phyloP scores from a whole-genome alignment of 2,329 filamentous ascomycete species.

The Stachybotrys echinatus region DNA sequence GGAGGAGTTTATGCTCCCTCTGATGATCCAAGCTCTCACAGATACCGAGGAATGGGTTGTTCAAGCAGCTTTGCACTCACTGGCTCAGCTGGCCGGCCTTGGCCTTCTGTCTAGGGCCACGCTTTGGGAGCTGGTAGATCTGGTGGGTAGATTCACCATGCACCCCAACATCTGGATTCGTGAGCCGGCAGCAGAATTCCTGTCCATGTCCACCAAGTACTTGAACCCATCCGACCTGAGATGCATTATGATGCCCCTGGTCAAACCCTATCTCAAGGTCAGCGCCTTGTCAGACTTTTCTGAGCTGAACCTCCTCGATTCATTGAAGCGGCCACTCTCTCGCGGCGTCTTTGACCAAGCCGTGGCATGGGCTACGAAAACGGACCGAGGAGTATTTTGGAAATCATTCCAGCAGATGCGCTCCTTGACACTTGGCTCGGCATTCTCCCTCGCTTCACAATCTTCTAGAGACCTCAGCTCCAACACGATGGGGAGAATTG shows the following conservation, averaged over 20 bases:
- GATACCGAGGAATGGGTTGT: slow-evolving; percentile 94
- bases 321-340: slow-evolving; percentile 75
- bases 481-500: slow-evolving; percentile 55
- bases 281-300: slow-evolving; percentile 60
- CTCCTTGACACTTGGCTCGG: slow-evolving; percentile 57
- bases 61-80: slow-evolving; percentile 79
- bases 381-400: slow-evolving; percentile 85
- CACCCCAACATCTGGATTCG: slow-evolving; percentile 95
- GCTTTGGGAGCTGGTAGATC: slow-evolving; percentile 81
- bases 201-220: slow-evolving; percentile 70
- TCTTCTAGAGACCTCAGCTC: slow-evolving; percentile 51
- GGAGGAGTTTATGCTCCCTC: slow-evolving; percentile 89
- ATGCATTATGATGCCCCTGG: slow-evolving; percentile 75
- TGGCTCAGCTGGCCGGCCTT: slow-evolving; percentile 82
- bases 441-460: slow-evolving; percentile 45
- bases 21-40: slow-evolving; percentile 92
- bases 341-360: slow-evolving; percentile 80
- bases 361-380: slow-evolving; percentile 76
- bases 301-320: slow-evolving; percentile 71
- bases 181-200: slow-evolving; percentile 79
- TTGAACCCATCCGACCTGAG: slow-evolving; percentile 75
- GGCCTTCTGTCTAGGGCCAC: slow-evolving; percentile 81
- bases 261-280: slow-evolving; percentile 77
- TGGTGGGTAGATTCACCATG: slow-evolving; percentile 79
- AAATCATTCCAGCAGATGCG: slow-evolving; percentile 66